Evolutionary conservation across 345 rosid genomes (phyloP), one percentile per base, ranked within the genome.

Genomic region (Carallia pectinifolia): DNA sequence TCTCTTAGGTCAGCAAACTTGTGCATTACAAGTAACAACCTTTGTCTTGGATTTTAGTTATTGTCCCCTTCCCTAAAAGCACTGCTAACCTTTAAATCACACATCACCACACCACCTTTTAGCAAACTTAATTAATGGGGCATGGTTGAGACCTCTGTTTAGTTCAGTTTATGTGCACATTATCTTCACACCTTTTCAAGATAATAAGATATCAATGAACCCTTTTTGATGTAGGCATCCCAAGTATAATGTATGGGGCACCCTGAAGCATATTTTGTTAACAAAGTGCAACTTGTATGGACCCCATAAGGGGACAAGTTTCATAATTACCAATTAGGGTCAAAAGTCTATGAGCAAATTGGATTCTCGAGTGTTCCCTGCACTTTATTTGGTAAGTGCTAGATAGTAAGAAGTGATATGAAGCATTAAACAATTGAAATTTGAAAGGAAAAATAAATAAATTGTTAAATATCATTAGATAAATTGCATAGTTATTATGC

Each of bases 121-220:
- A 7, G 18, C 16, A 58, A 12, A 40, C 15, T 40, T 2, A 39
- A 23, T 15, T 19, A 6, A 50, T 56, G 33, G 31, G 60, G 58
- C 13, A 44, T 60, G 50, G 59, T 69, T 61, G 66, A 61, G 60
- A 69, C 61, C 65, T 60, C 66, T 53, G 39, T 23, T 59, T 30
- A 17, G 60, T 29, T 34, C 8, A 33, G 29, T 7, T 31, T 3
- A 30, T 30, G 31, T 27, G 12, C 2, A 27, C 60, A 15, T 27
- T 27, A 9, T 56, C 60, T 30, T 56, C 60, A 27, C 33, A 27
- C 34, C 60, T 56, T 56, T 56, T 56, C 34, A 27, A 9, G 34
- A 27, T 9, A 56, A 56, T 56, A 27, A 56, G 33, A 56, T 27
- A 56, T 56, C 5, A 33, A 10, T 0, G 60, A 30, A 27, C 12